Evolutionary conservation across 768 basidiomycete species (phyloP), one percentile per base, ranked within the genome.

Genomic region (Tulasnella sp.): DNA sequence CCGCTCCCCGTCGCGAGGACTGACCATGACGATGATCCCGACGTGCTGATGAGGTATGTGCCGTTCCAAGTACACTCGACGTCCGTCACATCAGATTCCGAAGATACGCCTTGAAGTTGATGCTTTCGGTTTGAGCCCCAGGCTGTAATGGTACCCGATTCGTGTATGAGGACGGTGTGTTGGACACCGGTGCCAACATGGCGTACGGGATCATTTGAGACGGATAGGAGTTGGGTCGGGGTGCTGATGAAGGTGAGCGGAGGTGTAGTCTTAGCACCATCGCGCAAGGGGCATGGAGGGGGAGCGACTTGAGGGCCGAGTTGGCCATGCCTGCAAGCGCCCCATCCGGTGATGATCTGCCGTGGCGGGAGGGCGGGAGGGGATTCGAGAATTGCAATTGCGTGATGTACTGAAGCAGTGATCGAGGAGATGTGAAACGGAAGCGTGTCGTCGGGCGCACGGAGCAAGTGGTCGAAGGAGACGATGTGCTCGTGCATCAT

Each of bases 271-370:
- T 30, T 38, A 44, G 54, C 19, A 30, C 48, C 4, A 38, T 34
- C 13, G 50, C 56, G 32, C 26, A 49, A 7, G 58, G 50, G 48
- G 51, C 24, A 21, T 19, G 49, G 26, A 26, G 24, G 26, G 50
- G 58, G 29, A 53, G 58, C 13, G 29, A 26, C 15, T 41, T 21
- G 29, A 45, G 51, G 17, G 15, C 86, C 88, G 1, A 98, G 78
- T 67, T 97, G 92, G 3, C 91, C 90, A 66, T 94, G 90, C 30
- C 94, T 75, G 13, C 81, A 78, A 1, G 83, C 74, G 4, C 93
- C 94, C 93, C 94, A 97, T 5, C 92, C 93, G 11, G 77, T 65
- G 4, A 84, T 75, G 11, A 78, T 26, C 47, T 71, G 63, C 52
- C 67, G 70, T 17, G 56, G 53, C 3, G 63, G 47, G 19, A 63